Evolutionary conservation across 805 yeast genomes (phyloP).

Genomic region (Priceomyces castillae): DNA sequence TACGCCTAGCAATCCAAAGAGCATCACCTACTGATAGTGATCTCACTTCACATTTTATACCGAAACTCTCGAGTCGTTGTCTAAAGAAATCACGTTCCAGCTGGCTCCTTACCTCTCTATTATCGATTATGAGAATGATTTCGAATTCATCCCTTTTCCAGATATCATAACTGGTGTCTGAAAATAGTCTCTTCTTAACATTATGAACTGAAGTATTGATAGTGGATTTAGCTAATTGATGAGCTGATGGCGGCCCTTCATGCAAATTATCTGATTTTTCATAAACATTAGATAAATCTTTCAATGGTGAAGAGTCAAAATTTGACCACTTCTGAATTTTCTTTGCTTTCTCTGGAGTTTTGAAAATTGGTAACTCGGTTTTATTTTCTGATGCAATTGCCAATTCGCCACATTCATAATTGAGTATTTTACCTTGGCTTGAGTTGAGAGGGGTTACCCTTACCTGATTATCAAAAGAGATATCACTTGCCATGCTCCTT

Average conservation of each 20-base stretch:
- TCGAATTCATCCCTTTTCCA: conserved; percentile 68
- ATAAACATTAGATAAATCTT: neutral
- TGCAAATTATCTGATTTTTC: neutral
- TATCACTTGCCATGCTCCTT: conserved; percentile 14
- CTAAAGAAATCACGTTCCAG: conserved; percentile 69
- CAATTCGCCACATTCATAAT: neutral
- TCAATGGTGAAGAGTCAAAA: conserved; percentile 1
- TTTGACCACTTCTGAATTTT: neutral
- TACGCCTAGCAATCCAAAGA: conserved; percentile 80
- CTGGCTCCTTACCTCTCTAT: conserved; percentile 72
- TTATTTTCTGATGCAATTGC: neutral
- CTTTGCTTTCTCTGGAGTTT: neutral
- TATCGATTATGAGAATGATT: conserved; percentile 67
- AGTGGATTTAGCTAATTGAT: neutral
- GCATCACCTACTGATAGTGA: conserved; percentile 83
- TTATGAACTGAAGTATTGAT: conserved; percentile 21
- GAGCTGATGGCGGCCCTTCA: neutral
- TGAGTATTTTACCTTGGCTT: neutral
- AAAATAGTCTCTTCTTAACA: conserved; percentile 15
- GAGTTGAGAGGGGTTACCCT: conserved; percentile 20
- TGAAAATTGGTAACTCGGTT: neutral
- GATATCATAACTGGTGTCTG: conserved; percentile 34
- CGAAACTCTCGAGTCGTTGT: conserved; percentile 47
- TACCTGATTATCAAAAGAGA: conserved; percentile 36
- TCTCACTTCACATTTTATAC: conserved; percentile 50